Conservation (phyloP, 495 filamentous ascomycete species). For the Cenococcum geophilum region DNA sequence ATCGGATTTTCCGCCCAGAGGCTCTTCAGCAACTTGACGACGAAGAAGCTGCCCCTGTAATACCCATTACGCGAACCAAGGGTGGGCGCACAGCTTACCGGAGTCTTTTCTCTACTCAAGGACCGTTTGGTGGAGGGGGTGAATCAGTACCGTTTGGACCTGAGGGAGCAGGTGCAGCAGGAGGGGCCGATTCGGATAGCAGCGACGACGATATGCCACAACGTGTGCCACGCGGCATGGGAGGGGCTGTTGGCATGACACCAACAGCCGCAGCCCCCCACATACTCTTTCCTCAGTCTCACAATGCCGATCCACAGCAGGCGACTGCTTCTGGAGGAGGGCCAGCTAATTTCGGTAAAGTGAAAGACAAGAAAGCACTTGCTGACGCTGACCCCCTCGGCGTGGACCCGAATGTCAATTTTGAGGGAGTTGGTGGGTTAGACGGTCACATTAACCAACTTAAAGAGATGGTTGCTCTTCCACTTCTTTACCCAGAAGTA, state of each 20-base stretch:
- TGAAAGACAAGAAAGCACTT: conserved; percentile 72
- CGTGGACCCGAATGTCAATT: conserved; percentile 83
- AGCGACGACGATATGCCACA: conserved; percentile 80
- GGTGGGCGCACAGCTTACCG: conserved; percentile 56
- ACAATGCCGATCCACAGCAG: conserved; percentile 59
- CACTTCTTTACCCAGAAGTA: conserved; percentile 90
- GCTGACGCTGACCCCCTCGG: conserved; percentile 93
- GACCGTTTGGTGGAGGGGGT: conserved; percentile 83
- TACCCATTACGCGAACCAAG: conserved; percentile 63
- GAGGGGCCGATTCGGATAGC: conserved; percentile 85
- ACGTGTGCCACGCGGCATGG: conserved; percentile 48
- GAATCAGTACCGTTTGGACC: conserved; percentile 66
- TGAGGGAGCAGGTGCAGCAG: conserved; percentile 68
- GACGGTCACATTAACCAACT: conserved; percentile 89
- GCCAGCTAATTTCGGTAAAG: conserved; percentile 79
- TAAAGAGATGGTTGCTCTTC: conserved; percentile 96
- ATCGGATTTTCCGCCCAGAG: conserved; percentile 71
- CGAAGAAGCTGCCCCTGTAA: conserved; percentile 54
- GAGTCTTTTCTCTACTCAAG: conserved; percentile 74
- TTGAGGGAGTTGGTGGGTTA: conserved; percentile 85
- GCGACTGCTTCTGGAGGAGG: conserved; percentile 49
- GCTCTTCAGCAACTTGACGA: conserved; percentile 66
- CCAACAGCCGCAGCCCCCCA: conserved; percentile 59
- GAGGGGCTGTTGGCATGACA: conserved; percentile 66
- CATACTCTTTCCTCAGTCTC: conserved; percentile 56